Conservation (phyloP, 2,329 filamentous ascomycete species). For the Hymenoscyphus fraxineus region DNA sequence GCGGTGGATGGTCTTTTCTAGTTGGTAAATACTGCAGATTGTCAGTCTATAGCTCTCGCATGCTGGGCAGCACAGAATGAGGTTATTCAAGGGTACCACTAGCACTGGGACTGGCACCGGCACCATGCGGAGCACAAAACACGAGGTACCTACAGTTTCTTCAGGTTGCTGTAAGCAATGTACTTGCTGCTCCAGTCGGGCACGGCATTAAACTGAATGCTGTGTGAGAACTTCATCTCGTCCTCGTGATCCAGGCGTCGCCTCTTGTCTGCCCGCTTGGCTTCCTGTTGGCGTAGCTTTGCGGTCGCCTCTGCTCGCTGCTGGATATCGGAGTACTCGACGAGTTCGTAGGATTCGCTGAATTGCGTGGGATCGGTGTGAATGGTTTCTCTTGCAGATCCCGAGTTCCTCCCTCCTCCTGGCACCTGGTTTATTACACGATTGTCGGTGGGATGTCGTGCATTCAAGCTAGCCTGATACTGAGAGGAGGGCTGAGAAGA, state of each 20-base stretch:
- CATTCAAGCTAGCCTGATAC: slow-evolving; percentile 7
- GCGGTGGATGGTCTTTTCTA: slow-evolving; percentile 80
- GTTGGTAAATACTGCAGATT: slow-evolving; percentile 74
- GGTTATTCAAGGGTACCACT: too few species aligned
- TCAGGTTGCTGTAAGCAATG: slow-evolving; percentile 96
- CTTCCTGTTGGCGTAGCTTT: slow-evolving; percentile 17
- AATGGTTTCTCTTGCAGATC: neutral
- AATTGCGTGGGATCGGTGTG: slow-evolving; percentile 20
- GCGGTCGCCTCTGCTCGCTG: slow-evolving; percentile 11
- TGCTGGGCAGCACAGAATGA: slow-evolving; percentile 22
- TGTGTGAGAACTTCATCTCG: slow-evolving; percentile 99
- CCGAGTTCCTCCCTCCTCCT: slow-evolving; percentile 2
- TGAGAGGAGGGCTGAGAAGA: slow-evolving; percentile 26
- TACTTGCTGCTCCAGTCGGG: slow-evolving; percentile 99
- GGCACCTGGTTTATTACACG: neutral
- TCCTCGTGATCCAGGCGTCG: slow-evolving; percentile 66
- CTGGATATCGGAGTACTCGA: slow-evolving; percentile 27
- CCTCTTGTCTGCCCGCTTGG: slow-evolving; percentile 60
- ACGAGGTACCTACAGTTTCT: slow-evolving; percentile 76
- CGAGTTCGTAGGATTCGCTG: slow-evolving; percentile 33
- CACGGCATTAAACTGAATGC: slow-evolving; percentile 98
- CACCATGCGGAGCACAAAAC: neutral
- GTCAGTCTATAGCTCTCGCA: slow-evolving; percentile 11
- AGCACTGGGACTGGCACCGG: neutral
- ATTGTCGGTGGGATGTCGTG: neutral